phyloP scores from a whole-genome alignment of 164 flowering plant species.

The Chimonanthus salicifolius region DNA sequence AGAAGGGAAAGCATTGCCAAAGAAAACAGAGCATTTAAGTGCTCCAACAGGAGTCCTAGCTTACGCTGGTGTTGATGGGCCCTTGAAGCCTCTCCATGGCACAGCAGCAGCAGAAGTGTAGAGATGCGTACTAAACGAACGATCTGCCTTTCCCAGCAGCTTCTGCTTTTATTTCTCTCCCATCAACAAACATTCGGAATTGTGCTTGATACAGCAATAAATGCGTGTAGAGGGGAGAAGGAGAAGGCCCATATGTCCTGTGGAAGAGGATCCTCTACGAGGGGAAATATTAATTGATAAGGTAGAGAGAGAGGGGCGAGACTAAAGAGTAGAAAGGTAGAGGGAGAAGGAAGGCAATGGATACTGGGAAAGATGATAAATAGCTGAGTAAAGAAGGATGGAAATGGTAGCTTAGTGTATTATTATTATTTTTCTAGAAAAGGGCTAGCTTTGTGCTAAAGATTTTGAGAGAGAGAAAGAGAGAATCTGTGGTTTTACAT shows the following conservation, averaged over 20 bases:
- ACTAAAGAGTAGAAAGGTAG: background rate
- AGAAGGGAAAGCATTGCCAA: background rate
- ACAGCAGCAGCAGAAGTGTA: constrained; percentile 6
- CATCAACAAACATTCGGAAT: constrained; percentile 6
- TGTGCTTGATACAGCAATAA: constrained; percentile 4
- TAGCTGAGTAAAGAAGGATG: constrained; percentile 13
- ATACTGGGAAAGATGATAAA: background rate
- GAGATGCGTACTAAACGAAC: constrained; percentile 6
- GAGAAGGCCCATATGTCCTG: background rate
- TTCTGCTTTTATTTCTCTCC: background rate
- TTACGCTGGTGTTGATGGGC: constrained; percentile 45
- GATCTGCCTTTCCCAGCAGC: background rate
- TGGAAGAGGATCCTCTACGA: background rate
- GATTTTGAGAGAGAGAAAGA: constrained; percentile 10
- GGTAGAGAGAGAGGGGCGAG: background rate
- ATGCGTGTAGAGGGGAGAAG: constrained; percentile 1
- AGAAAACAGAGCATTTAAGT: constrained; percentile 6
- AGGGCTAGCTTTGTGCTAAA: background rate
- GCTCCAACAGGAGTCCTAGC: constrained; percentile 12
- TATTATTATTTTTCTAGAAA: no score
- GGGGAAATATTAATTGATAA: background rate
- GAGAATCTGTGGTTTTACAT: constrained; percentile 29
- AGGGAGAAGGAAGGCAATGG: background rate
- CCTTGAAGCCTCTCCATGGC: constrained; percentile 60
- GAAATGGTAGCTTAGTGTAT: constrained; percentile 1